Evolutionary conservation across 768 basidiomycete species (phyloP), one percentile per base, ranked within the genome.

Genomic region (Tylopilus intermedius): DNA sequence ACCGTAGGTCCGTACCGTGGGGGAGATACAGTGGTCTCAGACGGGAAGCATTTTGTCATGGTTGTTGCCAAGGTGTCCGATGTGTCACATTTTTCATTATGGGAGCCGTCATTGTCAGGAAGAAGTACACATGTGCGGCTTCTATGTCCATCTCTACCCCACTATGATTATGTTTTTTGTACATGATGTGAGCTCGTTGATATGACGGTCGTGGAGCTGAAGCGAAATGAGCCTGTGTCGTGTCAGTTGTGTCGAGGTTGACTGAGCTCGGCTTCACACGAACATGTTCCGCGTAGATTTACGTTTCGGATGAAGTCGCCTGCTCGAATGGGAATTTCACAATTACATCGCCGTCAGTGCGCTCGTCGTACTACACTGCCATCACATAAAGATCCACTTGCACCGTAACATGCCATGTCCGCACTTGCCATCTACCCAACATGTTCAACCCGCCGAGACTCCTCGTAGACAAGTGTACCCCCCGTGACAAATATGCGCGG

Each of bases 401-500:
- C 35, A 43, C 21, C 45, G 51, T 24, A 14, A 41, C 33, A 38
- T 38, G 37, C 43, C n/a, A 45, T 37, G 18, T 49, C 29, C 41
- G 37, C 38, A 39, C 39, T 44, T 38, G 40, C 45, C 39, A 45
- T 45, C n/a, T 18, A 8, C 38, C n/a, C 59, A 26, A 45, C 6
- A 61, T 65, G 51, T 14, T 61, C 49, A 62, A 47, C 24, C 15
- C 64, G 27, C 54, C 69, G 15, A 61, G 67, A 52, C 65, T 67
- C 33, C 57, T 69, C 37, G 63, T 69, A 40, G 67, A 69, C 51
- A 67, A 67, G 55, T 69, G 67, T 38, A 71, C 67, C 1, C 67
- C 67, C 8, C 69, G 67, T 14, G 67, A 69, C 47, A 67, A 60
- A 60, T 69, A 67, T 55, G 67, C 67, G 24, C 52, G 62, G 52